These are phyloP conservation scores for Marchantia paleacea DNA, from an alignment of 225 moss, liverwort and hornwort genomes.

Conservation along the genomic window DNA sequence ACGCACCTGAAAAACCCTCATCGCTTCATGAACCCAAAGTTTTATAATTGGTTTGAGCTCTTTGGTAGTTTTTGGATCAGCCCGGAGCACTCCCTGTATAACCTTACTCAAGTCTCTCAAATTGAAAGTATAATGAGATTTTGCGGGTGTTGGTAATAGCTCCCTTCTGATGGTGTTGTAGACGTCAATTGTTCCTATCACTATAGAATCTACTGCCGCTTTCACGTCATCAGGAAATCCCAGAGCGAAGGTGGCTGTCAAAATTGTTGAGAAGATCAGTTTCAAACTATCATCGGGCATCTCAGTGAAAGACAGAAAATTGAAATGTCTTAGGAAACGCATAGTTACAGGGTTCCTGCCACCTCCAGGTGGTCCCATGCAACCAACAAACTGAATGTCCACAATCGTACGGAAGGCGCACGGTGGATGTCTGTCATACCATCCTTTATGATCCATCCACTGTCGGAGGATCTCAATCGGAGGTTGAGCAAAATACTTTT, in stretches of 20 bases:
- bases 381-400: slow-evolving; percentile 88
- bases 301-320: slow-evolving; percentile 73
- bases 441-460: slow-evolving; percentile 94
- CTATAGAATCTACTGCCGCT: slow-evolving; percentile 54
- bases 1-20: slow-evolving; percentile 76
- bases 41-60: slow-evolving; percentile 50
- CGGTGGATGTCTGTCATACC: slow-evolving; percentile 86
- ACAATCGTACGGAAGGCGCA: slow-evolving; percentile 83
- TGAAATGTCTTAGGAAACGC: slow-evolving; percentile 83
- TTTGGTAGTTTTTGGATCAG: slow-evolving; percentile 42
- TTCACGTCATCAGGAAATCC: slow-evolving; percentile 54
- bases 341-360: slow-evolving; percentile 83
- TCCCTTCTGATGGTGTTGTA: slow-evolving; percentile 79
- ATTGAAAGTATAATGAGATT: slow-evolving; percentile 90
- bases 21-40: slow-evolving; percentile 91
- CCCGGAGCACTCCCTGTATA: slow-evolving; percentile 76
- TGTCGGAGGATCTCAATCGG: slow-evolving; percentile 91
- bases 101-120: slow-evolving; percentile 84
- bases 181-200: slow-evolving; percentile 70
- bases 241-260: slow-evolving; percentile 58
- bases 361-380: slow-evolving; percentile 85
- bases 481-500: slow-evolving; percentile 92
- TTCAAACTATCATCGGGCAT: slow-evolving; percentile 70
- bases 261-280: slow-evolving; percentile 73
- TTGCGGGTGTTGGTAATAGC: slow-evolving; percentile 84